Evolutionary conservation across 75 land plant genomes (phyloP).

Genomic region (Sequoiadendron giganteum): DNA sequence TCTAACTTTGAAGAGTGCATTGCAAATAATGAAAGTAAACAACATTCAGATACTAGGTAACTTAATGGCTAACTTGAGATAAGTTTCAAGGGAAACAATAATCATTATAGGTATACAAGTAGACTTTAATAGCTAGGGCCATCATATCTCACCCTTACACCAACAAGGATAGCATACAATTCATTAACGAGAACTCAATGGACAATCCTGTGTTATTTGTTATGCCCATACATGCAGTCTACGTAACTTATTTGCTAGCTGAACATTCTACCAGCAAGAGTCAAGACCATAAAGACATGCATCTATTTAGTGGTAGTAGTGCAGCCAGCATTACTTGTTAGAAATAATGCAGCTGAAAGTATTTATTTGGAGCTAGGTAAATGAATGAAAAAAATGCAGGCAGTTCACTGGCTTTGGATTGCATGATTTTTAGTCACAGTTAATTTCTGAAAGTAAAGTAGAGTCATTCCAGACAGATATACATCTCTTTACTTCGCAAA

Average conservation of each 20-base stretch:
- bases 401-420: background rate
- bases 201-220: background rate
- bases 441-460: background rate
- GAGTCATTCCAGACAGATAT: background rate
- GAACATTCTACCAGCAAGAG: background rate
- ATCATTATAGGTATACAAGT: background rate
- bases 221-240: background rate
- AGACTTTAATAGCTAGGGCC: background rate
- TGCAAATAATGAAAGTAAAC: background rate
- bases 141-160: background rate
- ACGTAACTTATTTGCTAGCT: background rate
- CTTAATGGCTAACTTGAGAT: background rate
- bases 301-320: background rate
- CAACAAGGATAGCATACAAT: background rate
- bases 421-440: background rate
- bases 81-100: background rate
- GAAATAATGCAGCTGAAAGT: background rate
- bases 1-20: background rate
- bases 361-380: background rate
- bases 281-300: background rate
- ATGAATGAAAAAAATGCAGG: background rate
- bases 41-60: background rate
- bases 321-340: background rate
- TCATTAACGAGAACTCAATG: background rate
- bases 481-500: background rate